A percentile compares a stretch with the other conserved stretches of the same genome.
Conservation (phyloP, 495 filamentous ascomycete genomes). For the Cercophora newfieldiana region DNA sequence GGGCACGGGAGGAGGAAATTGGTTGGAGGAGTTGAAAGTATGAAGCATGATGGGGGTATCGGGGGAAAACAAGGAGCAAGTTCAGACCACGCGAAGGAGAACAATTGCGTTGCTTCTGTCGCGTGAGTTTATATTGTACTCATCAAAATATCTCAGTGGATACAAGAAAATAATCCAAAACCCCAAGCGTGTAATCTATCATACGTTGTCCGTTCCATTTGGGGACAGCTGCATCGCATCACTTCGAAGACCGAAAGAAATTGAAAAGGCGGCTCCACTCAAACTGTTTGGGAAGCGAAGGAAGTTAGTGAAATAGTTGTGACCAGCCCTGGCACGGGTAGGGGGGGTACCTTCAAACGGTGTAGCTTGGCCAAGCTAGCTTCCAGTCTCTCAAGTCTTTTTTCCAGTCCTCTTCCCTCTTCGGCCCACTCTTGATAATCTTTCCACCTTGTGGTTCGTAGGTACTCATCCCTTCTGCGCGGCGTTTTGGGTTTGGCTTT, state of each 20-base stretch:
- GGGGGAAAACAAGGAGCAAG: no score
- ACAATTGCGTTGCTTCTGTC: no score
- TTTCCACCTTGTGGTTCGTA: conserved; percentile 1
- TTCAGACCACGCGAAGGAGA: no score
- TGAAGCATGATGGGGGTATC: no score
- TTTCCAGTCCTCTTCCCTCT: conserved; percentile 1
- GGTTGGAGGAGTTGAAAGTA: no score
- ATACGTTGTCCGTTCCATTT: no score
- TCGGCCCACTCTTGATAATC: background rate
- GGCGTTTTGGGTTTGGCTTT: background rate
- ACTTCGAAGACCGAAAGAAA: background rate
- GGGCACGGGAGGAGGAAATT: no score
- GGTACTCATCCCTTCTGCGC: background rate
- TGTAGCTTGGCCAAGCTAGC: conserved; percentile 1
- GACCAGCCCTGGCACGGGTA: background rate
- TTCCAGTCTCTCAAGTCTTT: conserved; percentile 7
- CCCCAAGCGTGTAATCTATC: no score
- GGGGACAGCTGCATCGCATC: background rate
- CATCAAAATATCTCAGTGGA: no score
- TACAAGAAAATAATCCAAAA: no score
- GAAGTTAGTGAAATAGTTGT: background rate
- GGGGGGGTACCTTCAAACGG: background rate
- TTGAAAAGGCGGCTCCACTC: background rate
- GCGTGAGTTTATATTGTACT: no score
- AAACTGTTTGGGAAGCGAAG: background rate